Base-by-base conservation (phyloP, 1,284 basidiomycete genomes). In the Moniliophthora roreri region DNA sequence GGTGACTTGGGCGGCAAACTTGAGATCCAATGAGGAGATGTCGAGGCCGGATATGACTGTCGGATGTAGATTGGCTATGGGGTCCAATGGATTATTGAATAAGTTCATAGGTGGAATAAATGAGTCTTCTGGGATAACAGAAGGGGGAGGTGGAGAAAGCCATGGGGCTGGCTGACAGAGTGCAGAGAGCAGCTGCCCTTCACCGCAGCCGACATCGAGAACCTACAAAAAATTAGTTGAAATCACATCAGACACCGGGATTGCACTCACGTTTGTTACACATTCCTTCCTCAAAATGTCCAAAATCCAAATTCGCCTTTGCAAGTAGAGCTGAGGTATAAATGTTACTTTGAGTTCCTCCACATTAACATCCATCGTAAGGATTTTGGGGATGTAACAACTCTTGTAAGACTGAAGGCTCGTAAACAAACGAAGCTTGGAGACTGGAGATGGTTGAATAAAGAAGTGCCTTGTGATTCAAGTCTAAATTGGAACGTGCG, bases 201-300 rank as follows among this genome's bases (percentile, higher is more conserved):
- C 82, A 36, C 90, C 91, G 60, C 91, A 93, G 4, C 91, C 91
- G 21, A 91, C 72, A 61, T 93, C 91, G 41, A 92, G 70, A 10
- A 92, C 76, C 91, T 91, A 60, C 18, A 16, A 32, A 44, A 53
- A 48, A 42, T 40, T 34, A 50, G 16, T 52, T 37, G 28, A 51
- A 18, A 50, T 39, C n/a, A 23, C 54, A 24, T 35, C 36, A 4
- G 10, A 40, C 16, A 52, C 37, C 32, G 34, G 47, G 45, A 42
- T 47, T 44, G 44, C 52, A 68, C 78, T 58, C 60, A 88, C 90
- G 62, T 79, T 74, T 10, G 74, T 74, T 40, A 89, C 75, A 16
- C 69, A 69, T 59, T 90, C 83, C 28, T 76, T 72, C 32, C 86
- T 73, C 40, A 93, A 70, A 18, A 80, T 69, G 54, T 85, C 79